phyloP scores from a whole-genome alignment of 305 asterid species.

The Fraxinus sp. region DNA sequence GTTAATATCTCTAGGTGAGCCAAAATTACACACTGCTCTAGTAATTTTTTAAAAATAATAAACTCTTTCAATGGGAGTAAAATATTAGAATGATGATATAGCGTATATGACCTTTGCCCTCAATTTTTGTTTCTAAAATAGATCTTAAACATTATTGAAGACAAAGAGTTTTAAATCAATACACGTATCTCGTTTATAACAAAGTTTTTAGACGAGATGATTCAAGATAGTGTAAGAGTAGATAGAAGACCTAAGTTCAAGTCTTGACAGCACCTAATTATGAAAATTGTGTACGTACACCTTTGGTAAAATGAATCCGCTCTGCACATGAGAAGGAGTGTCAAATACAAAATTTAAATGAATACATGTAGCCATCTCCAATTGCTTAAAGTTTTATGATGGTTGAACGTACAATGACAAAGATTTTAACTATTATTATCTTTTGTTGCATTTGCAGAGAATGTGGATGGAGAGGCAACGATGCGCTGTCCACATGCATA shows the following conservation, averaged over 20 bases:
- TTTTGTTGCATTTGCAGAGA: constrained; percentile 46
- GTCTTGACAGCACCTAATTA: not conserved
- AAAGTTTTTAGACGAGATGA: not conserved
- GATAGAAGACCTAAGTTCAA: not conserved
- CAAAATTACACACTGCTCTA: not conserved
- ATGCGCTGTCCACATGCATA: constrained; percentile 40
- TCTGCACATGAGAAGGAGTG: not conserved
- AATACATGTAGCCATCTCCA: not conserved
- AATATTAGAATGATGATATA: not conserved
- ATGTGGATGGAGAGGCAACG: constrained; percentile 76
- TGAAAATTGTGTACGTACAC: not conserved
- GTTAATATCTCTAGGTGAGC: constrained; percentile 83
- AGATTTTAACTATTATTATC: not conserved
- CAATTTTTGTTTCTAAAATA: not conserved
- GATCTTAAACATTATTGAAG: not conserved
- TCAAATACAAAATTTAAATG: not conserved
- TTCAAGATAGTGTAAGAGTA: not conserved
- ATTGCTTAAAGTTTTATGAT: not conserved
- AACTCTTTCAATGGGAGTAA: not conserved
- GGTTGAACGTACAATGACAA: not conserved
- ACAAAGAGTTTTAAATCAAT: not conserved
- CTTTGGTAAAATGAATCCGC: not conserved
- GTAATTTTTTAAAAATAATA: not conserved
- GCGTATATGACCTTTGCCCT: not conserved
- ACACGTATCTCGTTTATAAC: not conserved